phyloP scores from a whole-genome alignment of 345 rosid genomes.

The Chamaenerion angustifolium region DNA sequence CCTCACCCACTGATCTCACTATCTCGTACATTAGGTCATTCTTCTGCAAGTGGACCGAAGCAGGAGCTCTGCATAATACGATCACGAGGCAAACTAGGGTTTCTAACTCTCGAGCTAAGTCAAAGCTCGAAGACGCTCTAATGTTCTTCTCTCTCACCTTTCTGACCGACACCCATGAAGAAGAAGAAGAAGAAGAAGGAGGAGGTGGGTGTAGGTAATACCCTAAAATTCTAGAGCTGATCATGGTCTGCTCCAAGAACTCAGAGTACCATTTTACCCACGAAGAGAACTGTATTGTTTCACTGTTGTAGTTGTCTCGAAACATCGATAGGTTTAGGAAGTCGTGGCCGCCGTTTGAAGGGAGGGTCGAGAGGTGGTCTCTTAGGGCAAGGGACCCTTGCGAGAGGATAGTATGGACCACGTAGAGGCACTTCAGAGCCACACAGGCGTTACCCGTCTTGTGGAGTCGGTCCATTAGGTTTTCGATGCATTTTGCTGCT shows the following conservation, averaged over 20 bases:
- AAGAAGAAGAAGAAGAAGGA: neutral
- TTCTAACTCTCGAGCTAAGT: constrained; percentile 24
- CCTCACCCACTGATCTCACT: constrained; percentile 31
- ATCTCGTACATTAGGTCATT: constrained; percentile 32
- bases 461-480: constrained; percentile 32
- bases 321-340: constrained; percentile 33
- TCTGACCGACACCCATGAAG: neutral
- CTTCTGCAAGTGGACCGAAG: constrained; percentile 28
- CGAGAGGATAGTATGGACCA: constrained; percentile 22
- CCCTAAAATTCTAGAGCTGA: constrained; percentile 28
- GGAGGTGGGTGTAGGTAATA: constrained; percentile 13
- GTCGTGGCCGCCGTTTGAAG: constrained; percentile 28
- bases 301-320: constrained; percentile 19
- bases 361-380: constrained; percentile 30
- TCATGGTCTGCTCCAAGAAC: constrained; percentile 29
- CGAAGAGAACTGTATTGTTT: constrained; percentile 20
- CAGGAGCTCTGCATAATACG: constrained; percentile 21
- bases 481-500: constrained; percentile 24
- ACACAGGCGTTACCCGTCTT: constrained; percentile 24
- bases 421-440: constrained; percentile 43
- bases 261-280: constrained; percentile 60
- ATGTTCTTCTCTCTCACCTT: constrained; percentile 8
- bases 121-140: constrained; percentile 9
- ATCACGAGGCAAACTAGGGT: constrained; percentile 20
- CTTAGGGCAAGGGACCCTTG: constrained; percentile 27